phyloP scores from a whole-genome alignment of 2,329 filamentous ascomycete genomes.

The Nigrograna mackinnonii region DNA sequence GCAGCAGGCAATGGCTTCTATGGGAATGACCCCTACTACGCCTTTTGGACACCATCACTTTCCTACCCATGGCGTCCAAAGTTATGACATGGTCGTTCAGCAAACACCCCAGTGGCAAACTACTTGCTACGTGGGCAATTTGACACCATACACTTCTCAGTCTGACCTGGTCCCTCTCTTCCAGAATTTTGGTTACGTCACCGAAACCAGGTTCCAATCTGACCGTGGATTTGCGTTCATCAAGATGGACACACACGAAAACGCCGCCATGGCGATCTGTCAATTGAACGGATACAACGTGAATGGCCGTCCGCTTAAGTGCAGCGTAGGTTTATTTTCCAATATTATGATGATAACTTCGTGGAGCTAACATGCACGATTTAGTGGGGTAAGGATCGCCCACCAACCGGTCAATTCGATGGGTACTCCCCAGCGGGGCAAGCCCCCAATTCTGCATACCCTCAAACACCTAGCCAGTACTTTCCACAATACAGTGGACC shows the following conservation, averaged over 20 bases:
- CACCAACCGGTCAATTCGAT: conserved; percentile 80
- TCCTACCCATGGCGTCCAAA: conserved; percentile 93
- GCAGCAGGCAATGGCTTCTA: conserved; percentile 93
- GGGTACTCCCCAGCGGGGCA: conserved; percentile 80
- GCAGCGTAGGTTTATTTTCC: conserved; percentile 75
- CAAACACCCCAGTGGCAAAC: conserved; percentile 99
- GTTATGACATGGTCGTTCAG: conserved; percentile 93
- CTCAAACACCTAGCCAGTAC: conserved; percentile 77
- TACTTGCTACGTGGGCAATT: conserved; percentile 95
- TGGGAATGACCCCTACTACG: conserved; percentile 97
- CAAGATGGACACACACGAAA: conserved; percentile 99
- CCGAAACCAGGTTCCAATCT: conserved; percentile 96
- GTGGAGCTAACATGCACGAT: conserved; percentile 34
- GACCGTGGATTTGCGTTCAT: conserved; percentile 98
- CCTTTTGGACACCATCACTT: conserved; percentile 98
- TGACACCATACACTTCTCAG: conserved; percentile 96
- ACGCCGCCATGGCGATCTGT: conserved; percentile 97
- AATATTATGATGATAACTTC: conserved; percentile 16
- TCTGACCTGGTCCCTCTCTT: conserved; percentile 97
- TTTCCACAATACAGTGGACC: conserved; percentile 93
- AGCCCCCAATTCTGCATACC: conserved; percentile 70
- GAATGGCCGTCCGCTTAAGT: conserved; percentile 95
- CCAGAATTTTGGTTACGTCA: conserved; percentile 97
- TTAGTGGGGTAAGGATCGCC: conserved; percentile 99
- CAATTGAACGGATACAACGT: conserved; percentile 98